phyloP scores from a whole-genome alignment of 1,284 basidiomycete species.

The Malassezia restricta region DNA sequence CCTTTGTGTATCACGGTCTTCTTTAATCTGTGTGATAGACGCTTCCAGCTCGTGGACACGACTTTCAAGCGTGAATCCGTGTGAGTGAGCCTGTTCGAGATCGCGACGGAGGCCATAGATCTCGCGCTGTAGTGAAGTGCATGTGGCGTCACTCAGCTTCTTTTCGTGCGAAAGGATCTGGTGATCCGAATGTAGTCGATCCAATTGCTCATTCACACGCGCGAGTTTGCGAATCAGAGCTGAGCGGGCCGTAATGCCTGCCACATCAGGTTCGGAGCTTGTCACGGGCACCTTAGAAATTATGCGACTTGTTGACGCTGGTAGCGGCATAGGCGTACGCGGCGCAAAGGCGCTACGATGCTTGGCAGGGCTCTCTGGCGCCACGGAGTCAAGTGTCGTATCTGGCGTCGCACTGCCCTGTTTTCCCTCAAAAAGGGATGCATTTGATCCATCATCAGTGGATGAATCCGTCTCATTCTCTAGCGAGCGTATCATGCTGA shows the following conservation, averaged over 20 bases:
- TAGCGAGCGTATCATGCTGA: conserved; percentile 3
- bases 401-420: not conserved
- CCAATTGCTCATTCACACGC: conserved; percentile 2
- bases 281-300: not conserved
- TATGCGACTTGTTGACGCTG: not conserved
- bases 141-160: conserved; percentile 40
- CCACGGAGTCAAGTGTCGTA: not conserved
- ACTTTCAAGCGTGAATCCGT: not conserved
- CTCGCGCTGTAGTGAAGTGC: conserved; percentile 1
- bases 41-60: conserved; percentile 1
- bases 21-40: not conserved
- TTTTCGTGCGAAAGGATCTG: conserved; percentile 5
- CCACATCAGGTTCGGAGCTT: not conserved
- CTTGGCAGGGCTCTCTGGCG: not conserved
- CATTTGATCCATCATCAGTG: not conserved
- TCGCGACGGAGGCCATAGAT: not conserved
- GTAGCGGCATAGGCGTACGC: not conserved
- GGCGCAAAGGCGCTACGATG: not conserved
- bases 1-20: not conserved
- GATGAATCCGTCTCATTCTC: conserved; percentile 3
- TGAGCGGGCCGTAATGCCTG: not conserved
- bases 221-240: conserved; percentile 8
- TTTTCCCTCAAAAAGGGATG: not conserved
- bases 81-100: not conserved
- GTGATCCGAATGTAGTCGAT: conserved; percentile 10